These are phyloP conservation scores for Schoenoplectus tabernaemontani DNA, from an alignment of 202 grass and related monocot genomes.

Conservation along the genomic window DNA sequence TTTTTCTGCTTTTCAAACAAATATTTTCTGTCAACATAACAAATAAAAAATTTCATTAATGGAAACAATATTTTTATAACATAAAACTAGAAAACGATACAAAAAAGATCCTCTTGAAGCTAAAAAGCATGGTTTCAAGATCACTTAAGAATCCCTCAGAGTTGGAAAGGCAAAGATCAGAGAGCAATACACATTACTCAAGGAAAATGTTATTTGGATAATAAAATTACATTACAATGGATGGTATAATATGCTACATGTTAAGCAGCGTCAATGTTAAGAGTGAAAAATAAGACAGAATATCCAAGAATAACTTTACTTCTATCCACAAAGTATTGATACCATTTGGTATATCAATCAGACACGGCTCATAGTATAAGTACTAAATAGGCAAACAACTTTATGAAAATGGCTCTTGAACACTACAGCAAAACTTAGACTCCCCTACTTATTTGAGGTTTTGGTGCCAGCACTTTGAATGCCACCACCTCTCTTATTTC, in stretches of 20 bases:
- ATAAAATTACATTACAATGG: background rate
- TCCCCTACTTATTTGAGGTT: background rate
- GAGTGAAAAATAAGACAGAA: background rate
- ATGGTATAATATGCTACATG: background rate
- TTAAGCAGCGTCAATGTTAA: background rate
- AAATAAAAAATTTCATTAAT: background rate
- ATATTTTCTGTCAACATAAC: constrained; percentile 66
- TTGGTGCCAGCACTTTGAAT: background rate
- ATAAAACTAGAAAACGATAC: background rate
- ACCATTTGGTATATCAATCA: background rate
- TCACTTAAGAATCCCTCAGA: background rate
- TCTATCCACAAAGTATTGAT: background rate
- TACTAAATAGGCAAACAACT: background rate
- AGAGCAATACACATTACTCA: background rate
- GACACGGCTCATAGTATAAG: background rate
- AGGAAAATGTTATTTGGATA: background rate
- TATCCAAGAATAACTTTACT: background rate
- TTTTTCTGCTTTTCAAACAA: constrained; percentile 92
- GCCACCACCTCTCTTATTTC: background rate
- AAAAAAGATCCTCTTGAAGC: background rate
- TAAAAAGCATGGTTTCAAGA: background rate
- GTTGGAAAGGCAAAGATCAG: background rate
- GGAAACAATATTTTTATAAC: constrained; percentile 16
- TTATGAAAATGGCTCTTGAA: background rate
- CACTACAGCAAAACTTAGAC: background rate